These are phyloP conservation scores for Fusarium camptoceras DNA, from an alignment of 2,329 filamentous ascomycete genomes.

Conservation along the genomic window DNA sequence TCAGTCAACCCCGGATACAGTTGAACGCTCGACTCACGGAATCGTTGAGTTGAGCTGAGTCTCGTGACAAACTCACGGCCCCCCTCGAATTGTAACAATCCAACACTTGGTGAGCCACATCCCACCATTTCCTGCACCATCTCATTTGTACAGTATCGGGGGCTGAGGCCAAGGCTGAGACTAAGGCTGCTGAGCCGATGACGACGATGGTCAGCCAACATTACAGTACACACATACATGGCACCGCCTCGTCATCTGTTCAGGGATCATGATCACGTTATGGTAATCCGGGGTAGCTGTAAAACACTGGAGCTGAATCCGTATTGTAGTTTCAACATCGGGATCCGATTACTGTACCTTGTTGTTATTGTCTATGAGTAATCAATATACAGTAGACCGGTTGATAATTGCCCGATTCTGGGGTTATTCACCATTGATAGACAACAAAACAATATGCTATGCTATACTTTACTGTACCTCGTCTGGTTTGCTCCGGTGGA, in stretches of 20 bases:
- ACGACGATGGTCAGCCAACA: constrained; percentile 28
- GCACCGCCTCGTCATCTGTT: constrained; percentile 32
- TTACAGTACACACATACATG: background rate
- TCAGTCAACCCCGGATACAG: constrained; percentile 14
- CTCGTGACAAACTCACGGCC: constrained; percentile 17
- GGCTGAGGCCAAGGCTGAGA: constrained; percentile 15
- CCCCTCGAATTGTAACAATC: constrained; percentile 20
- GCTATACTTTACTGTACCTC: background rate
- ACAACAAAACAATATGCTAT: background rate
- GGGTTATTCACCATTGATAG: background rate
- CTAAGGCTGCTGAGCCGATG: constrained; percentile 5
- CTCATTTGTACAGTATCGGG: constrained; percentile 11
- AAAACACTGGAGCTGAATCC: constrained; percentile 5
- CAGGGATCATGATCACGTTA: constrained; percentile 9
- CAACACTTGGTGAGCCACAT: background rate
- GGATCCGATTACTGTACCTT: background rate
- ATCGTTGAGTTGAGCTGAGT: background rate
- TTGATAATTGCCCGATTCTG: background rate
- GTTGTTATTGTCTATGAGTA: background rate
- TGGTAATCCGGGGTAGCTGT: constrained; percentile 21
- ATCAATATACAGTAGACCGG: background rate
- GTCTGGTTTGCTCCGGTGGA: background rate
- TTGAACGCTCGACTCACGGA: background rate
- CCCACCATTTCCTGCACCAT: background rate
- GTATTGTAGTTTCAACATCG: constrained; percentile 1